Percentiles rank a stretch among this genome's conserved stretches.
Evolutionary conservation across 2,329 filamentous ascomycete genomes (phyloP).

Genomic region (Coniella vitis): DNA sequence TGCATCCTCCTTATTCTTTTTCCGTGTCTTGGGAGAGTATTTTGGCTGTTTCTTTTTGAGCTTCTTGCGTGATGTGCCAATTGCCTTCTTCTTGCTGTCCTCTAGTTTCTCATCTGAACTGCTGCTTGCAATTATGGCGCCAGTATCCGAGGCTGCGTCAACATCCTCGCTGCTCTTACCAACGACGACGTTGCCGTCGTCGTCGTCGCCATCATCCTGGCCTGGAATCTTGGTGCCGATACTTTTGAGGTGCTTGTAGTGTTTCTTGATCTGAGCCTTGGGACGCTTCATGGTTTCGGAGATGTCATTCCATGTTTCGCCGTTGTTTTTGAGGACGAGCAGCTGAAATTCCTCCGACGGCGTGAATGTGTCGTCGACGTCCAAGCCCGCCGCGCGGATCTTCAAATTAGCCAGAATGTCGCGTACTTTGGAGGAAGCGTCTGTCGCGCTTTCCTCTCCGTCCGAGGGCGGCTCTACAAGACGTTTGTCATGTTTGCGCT

Average conservation of each 20-base stretch:
- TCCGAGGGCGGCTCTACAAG: not conserved
- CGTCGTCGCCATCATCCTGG: not conserved
- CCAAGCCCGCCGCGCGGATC: conserved; percentile 9
- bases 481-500: not conserved
- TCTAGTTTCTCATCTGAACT: conserved; percentile 4
- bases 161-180: not conserved
- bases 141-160: not conserved
- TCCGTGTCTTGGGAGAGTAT: too few relatives aligned
- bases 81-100: not conserved
- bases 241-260: conserved; percentile 2
- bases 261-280: conserved; percentile 7
- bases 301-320: conserved; percentile 15
- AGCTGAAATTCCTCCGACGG: conserved; percentile 18
- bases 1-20: too few relatives aligned
- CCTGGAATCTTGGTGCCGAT: not conserved
- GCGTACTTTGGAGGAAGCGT: conserved; percentile 6
- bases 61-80: too few relatives aligned
- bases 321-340: conserved; percentile 4
- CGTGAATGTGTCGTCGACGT: conserved; percentile 13
- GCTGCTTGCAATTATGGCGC: conserved; percentile 6
- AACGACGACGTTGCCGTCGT: too few relatives aligned
- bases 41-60: not conserved
- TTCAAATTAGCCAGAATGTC: conserved; percentile 7
- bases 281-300: conserved; percentile 1
- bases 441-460: not conserved